Percentiles rank a stretch among this genome's conserved stretches.
Evolutionary conservation across 1,284 basidiomycete species (phyloP).

Genomic region (Flammula alnicola): DNA sequence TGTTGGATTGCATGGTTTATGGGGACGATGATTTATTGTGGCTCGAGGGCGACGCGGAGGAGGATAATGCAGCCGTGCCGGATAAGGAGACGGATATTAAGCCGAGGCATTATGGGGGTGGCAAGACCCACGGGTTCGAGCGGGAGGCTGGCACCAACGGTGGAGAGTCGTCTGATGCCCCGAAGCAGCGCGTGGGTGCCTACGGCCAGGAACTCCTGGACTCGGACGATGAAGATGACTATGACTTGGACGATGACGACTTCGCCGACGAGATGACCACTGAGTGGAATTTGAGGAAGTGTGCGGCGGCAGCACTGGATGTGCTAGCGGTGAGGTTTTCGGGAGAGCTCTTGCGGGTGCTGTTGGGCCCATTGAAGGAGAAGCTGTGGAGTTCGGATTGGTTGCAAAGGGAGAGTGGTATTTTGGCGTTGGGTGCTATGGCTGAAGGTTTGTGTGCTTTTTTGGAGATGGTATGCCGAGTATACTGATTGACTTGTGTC

Average conservation of each 20-base stretch:
- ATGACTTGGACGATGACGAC: constrained; percentile 88
- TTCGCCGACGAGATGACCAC: constrained; percentile 97
- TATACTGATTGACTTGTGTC: constrained; percentile 18
- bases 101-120: constrained; percentile 87
- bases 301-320: constrained; percentile 96
- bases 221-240: constrained; percentile 85
- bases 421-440: constrained; percentile 96
- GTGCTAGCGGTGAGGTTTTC: constrained; percentile 95
- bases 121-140: constrained; percentile 84
- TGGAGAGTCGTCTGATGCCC: constrained; percentile 48
- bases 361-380: constrained; percentile 90
- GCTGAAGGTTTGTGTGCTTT: constrained; percentile 79
- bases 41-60: constrained; percentile 89
- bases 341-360: constrained; percentile 84
- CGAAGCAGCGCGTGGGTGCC: constrained; percentile 55
- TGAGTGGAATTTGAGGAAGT: constrained; percentile 99
- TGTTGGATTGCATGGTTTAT: constrained; percentile 97
- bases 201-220: constrained; percentile 75
- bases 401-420: constrained; percentile 94
- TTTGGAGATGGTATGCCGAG: background rate
- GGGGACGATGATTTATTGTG: constrained; percentile 96
- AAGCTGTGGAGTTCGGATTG: constrained; percentile 95
- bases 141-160: constrained; percentile 62
- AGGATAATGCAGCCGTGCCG: constrained; percentile 71
- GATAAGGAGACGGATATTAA: constrained; percentile 97